Percentiles rank a stretch among this genome's conserved stretches.
These are phyloP conservation scores for Xylaria sp. DNA, from an alignment of 2,329 filamentous ascomycete species.

Conservation along the genomic window DNA sequence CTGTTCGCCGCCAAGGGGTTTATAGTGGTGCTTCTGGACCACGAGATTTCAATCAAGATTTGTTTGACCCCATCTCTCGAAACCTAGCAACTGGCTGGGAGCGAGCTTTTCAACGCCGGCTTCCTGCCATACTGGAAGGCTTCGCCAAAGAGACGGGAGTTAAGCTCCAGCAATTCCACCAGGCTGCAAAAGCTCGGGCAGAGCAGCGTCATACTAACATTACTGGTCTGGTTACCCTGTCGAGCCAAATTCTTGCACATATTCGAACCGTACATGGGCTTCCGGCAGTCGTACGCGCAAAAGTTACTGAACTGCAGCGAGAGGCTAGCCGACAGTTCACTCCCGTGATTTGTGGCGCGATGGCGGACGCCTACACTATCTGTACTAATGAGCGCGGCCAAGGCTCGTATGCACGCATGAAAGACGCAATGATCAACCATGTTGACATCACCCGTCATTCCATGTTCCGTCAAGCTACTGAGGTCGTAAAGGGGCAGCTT, in stretches of 20 bases:
- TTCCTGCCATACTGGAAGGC: constrained; percentile 41
- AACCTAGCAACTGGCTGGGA: constrained; percentile 47
- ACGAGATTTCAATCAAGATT: constrained; percentile 46
- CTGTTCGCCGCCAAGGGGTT: constrained; percentile 46
- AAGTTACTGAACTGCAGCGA: constrained; percentile 59
- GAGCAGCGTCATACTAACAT: constrained; percentile 39
- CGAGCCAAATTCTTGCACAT: constrained; percentile 54
- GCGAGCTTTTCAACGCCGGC: constrained; percentile 41
- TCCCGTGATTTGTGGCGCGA: constrained; percentile 58
- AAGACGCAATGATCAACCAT: constrained; percentile 58
- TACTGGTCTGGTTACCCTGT: constrained; percentile 50
- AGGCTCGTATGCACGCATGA: constrained; percentile 65
- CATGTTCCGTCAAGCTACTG: constrained; percentile 63
- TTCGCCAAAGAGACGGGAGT: constrained; percentile 37
- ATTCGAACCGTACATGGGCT: constrained; percentile 55
- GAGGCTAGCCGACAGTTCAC: constrained; percentile 66
- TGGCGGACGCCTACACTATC: constrained; percentile 58
- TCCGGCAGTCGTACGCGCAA: constrained; percentile 46
- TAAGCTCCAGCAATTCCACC: constrained; percentile 43
- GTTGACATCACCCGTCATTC: constrained; percentile 53
- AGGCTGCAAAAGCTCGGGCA: constrained; percentile 40
- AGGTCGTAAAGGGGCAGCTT: constrained; percentile 56
- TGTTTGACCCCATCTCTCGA: constrained; percentile 44
- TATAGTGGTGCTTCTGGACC: constrained; percentile 46
- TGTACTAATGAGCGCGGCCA: constrained; percentile 57